Base-by-base conservation (phyloP, 495 filamentous ascomycete species). In the Penicillium subrubescens region DNA sequence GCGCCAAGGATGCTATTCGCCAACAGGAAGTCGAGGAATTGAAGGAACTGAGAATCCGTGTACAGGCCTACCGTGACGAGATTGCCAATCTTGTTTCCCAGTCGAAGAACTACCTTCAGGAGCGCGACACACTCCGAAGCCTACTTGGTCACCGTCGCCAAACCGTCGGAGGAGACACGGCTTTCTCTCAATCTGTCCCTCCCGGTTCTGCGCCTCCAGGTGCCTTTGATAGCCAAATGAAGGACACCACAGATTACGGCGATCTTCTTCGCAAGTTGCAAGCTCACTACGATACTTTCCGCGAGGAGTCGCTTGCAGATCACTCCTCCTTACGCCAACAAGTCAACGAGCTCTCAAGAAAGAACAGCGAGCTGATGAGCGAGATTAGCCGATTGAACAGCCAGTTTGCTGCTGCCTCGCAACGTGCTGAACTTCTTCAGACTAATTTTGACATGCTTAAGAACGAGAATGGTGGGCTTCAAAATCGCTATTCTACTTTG, bases 101-200 rank as follows among this genome's bases (percentile, higher is more conserved):
- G 64, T 90, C 91, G 34, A 89, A 97, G 81, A 96, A 92, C 75
- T 96, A 96, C 67, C 90, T 94, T 54, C 92, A 92, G 71, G 95
- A 99, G 78, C 87, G 95, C 37, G 94, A 99, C 69, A 97, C 97
- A 85, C 97, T 97, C 88, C 87, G 93, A 33, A 92, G 92, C 44
- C 95, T 97, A 87, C 86, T 97, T 15, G 88, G 92, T 62, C 86
- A 90, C 61, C 83, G 87, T 62, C 89, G 88, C 11, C 89, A 92
- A 67, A 80, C 81, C 17, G 77, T 84, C 8, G 75, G 75, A 5
- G 75, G 75, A 8, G 91, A 95, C 54, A 79, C 81, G 23, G 88
- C 86, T 27, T 87, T 95, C 63, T 91, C 87, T 19, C 85, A 88
- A 44, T 90, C 89, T 33, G 76, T 87, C 19, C 79, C 79, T 2